phyloP scores from a whole-genome alignment of 2,329 filamentous ascomycete genomes.

The Penicillium sp. region DNA sequence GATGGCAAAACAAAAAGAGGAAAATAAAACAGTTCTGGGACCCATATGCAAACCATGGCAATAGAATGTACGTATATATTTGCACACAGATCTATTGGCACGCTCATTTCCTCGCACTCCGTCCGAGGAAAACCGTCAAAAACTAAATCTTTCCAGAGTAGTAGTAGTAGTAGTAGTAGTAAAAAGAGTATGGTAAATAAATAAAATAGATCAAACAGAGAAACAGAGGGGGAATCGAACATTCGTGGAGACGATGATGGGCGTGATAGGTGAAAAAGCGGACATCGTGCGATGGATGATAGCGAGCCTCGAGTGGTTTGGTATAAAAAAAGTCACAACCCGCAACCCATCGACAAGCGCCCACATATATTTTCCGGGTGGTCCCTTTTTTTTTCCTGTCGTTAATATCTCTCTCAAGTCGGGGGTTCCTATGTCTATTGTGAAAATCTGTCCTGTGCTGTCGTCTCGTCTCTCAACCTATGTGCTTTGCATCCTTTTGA shows the following conservation, averaged over 20 bases:
- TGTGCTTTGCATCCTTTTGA: constrained; percentile 24
- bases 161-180: background rate
- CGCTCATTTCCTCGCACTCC: constrained; percentile 32
- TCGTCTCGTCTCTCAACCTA: constrained; percentile 28
- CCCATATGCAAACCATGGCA: constrained; percentile 22
- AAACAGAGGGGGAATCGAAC: constrained; percentile 48
- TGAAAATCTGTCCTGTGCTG: constrained; percentile 27
- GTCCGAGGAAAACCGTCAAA: constrained; percentile 28
- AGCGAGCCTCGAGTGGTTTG: constrained; percentile 32
- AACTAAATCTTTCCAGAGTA: constrained; percentile 35
- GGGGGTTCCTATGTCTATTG: constrained; percentile 20
- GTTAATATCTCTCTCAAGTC: constrained; percentile 23
- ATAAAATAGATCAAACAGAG: constrained; percentile 30
- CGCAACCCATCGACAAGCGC: constrained; percentile 25
- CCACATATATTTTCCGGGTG: constrained; percentile 27
- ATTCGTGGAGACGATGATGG: constrained; percentile 45
- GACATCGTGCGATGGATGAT: constrained; percentile 36
- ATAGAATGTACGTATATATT: constrained; percentile 29
- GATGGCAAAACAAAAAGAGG: constrained; percentile 7
- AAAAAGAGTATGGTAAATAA: constrained; percentile 14
- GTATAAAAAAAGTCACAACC: constrained; percentile 25
- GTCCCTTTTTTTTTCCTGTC: constrained; percentile 25
- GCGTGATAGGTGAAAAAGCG: constrained; percentile 34
- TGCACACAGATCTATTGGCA: constrained; percentile 37
- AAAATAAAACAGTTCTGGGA: constrained; percentile 7